These are phyloP conservation scores for Phaseolus lunatus DNA, from an alignment of 306 rosid genomes.

Conservation along the genomic window DNA sequence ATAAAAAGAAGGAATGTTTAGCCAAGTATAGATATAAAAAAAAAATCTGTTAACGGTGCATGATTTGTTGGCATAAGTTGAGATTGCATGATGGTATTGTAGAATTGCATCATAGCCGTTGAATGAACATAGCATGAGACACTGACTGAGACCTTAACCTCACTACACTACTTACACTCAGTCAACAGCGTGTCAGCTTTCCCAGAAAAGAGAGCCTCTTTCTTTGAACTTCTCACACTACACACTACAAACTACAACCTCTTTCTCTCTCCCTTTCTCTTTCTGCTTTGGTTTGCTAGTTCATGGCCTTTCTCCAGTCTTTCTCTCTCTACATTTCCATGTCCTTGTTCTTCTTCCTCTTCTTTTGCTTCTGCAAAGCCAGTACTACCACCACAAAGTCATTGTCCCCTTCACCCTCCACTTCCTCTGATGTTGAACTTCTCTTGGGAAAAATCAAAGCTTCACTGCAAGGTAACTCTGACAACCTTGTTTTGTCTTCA, in stretches of 20 bases:
- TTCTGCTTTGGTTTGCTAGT: conserved; percentile 32
- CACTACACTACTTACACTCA: conserved; percentile 1
- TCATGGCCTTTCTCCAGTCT: conserved; percentile 60
- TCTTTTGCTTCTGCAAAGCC: conserved; percentile 42
- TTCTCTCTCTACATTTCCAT: conserved; percentile 54
- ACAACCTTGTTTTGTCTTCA: conserved; percentile 74
- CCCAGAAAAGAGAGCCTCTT: conserved; percentile 55
- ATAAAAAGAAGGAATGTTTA: background rate
- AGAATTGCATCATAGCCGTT: conserved; percentile 55
- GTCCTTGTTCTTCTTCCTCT: conserved; percentile 45
- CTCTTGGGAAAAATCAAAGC: conserved; percentile 73
- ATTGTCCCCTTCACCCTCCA: conserved; percentile 44
- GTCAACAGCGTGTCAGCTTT: conserved; percentile 87
- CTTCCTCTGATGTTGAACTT: conserved; percentile 78
- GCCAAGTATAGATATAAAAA: background rate
- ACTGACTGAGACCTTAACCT: conserved; percentile 1
- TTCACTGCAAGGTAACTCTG: conserved; percentile 73
- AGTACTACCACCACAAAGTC: conserved; percentile 14
- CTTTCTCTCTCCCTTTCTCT: conserved; percentile 33
- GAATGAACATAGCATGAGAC: background rate
- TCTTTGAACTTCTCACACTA: conserved; percentile 52
- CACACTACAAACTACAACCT: conserved; percentile 4
- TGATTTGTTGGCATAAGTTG: conserved; percentile 33
- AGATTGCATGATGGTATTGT: conserved; percentile 12
- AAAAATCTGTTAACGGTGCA: conserved; percentile 12